Base-by-base conservation (phyloP, 495 filamentous ascomycete species). In the Annulohypoxylon maeteangense region DNA sequence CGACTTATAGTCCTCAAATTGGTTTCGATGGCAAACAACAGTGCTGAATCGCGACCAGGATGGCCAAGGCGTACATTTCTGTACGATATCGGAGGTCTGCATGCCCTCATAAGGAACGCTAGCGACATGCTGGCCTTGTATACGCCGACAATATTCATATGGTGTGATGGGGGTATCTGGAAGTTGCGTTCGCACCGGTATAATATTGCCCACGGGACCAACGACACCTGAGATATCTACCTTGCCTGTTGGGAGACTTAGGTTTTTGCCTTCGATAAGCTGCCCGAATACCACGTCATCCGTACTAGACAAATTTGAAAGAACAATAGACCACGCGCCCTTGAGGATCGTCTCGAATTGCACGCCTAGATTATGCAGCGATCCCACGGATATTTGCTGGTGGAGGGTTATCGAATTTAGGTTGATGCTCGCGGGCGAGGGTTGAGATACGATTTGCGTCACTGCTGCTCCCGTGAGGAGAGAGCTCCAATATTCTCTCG, bases 251-350 rank as follows among this genome's bases (percentile, higher is more conserved):
- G 70, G 72, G 0, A 84, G 76, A 12, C 72, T 75, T 5, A 82
- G 62, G 45, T 73, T 66, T 42, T 65, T 76, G 27, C 74, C 68
- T 23, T 76, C 82, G 23, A 85, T 74, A 11, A 84, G 62, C 61
- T 84, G 79, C n/a, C 83, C 83, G 56, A 85, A 85, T 12, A 84
- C 80, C 14, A 85, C 79, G 7, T 85, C 83, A 18, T 79, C 74
- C 0, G 73, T 76, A 0, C 75, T 78, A 10, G 80, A 80, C 44
- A 83, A 70, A 0, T 74, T 71, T 11, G 78, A 75, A 22, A 82
- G 72, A 2, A 82, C 63, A 11, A 84, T 74, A 1, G 82, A 81
- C 83, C 83, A 85, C 1, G 83, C 81, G 1, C 75, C 77, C 58
- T 83, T 84, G 22, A 85, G 78, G 2, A 85, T 74, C 0, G 82